Evolutionary conservation across 805 yeast genomes (phyloP).

Genomic region (Metschnikowia kunwiensis): DNA sequence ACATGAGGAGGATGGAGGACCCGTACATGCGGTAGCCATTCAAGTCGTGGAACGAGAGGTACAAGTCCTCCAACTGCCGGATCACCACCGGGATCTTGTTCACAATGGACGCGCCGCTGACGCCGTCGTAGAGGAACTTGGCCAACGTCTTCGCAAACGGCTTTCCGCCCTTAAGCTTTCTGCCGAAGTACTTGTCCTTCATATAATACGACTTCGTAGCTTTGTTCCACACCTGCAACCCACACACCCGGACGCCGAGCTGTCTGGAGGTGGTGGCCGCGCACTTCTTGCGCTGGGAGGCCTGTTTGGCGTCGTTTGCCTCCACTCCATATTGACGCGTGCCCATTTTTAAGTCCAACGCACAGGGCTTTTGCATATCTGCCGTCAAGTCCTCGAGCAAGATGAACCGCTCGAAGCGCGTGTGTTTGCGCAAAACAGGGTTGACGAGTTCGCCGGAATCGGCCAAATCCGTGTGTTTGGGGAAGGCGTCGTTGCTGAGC

Average conservation of each 20-base stretch:
- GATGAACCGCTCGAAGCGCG: slow-evolving; percentile 75
- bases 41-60: slow-evolving; percentile 50
- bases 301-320: slow-evolving; percentile 66
- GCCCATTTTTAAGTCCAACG: slow-evolving; percentile 95
- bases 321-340: slow-evolving; percentile 98
- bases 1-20: slow-evolving; percentile 81
- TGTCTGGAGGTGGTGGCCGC: slow-evolving; percentile 70
- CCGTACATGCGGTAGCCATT: slow-evolving; percentile 88
- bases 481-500: slow-evolving; percentile 12
- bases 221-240: slow-evolving; percentile 57
- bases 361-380: slow-evolving; percentile 82
- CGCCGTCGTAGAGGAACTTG: slow-evolving; percentile 79
- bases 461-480: background rate
- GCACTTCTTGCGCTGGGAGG: slow-evolving; percentile 82
- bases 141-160: slow-evolving; percentile 75
- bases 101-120: slow-evolving; percentile 51
- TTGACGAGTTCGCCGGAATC: slow-evolving; percentile 1
- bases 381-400: slow-evolving; percentile 86
- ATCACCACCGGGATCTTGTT: slow-evolving; percentile 67
- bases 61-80: slow-evolving; percentile 56
- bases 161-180: slow-evolving; percentile 65
- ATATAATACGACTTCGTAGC: slow-evolving; percentile 46
- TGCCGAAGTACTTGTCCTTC: slow-evolving; percentile 90
- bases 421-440: slow-evolving; percentile 34
- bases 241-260: slow-evolving; percentile 92